These are phyloP conservation scores for Cyclotella choctawhatcheeana DNA, from an alignment of 108 stramenopile genomes.

Conservation along the genomic window DNA sequence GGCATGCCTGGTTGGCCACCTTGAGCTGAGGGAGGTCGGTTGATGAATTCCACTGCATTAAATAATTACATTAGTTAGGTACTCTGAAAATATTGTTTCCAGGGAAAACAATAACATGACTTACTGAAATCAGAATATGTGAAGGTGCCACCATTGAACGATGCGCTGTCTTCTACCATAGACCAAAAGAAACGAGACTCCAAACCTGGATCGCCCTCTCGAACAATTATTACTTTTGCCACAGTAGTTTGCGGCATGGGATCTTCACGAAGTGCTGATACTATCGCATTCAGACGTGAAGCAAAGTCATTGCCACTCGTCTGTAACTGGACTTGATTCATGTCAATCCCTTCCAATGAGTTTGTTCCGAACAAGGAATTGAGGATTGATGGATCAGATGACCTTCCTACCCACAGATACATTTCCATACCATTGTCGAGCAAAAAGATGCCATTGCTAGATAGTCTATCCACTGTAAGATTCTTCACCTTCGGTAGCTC, in stretches of 20 bases:
- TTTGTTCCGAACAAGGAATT: slow-evolving; percentile 86
- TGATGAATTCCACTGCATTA: slow-evolving; percentile 20
- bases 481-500: slow-evolving; percentile 81
- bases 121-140: slow-evolving; percentile 85
- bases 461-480: slow-evolving; percentile 80
- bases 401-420: slow-evolving; percentile 95
- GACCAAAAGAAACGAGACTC: slow-evolving; percentile 94
- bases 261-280: slow-evolving; percentile 84
- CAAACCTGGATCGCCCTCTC: slow-evolving; percentile 89
- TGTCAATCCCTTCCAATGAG: slow-evolving; percentile 87
- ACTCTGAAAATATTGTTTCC: neutral
- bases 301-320: slow-evolving; percentile 77
- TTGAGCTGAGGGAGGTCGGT: slow-evolving; percentile 12
- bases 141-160: slow-evolving; percentile 93
- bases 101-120: neutral
- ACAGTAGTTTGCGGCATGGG: slow-evolving; percentile 54
- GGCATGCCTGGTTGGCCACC: slow-evolving; percentile 10
- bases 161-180: slow-evolving; percentile 95
- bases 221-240: slow-evolving; percentile 83
- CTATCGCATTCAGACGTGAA: slow-evolving; percentile 77
- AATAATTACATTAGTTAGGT: neutral
- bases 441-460: slow-evolving; percentile 88
- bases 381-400: slow-evolving; percentile 77
- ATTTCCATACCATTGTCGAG: slow-evolving; percentile 95
- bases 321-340: slow-evolving; percentile 54